A percentile compares a stretch with the other conserved stretches of the same genome.
Evolutionary conservation across 2,329 filamentous ascomycete species (phyloP).

Genomic region (Aspergillus sergii): DNA sequence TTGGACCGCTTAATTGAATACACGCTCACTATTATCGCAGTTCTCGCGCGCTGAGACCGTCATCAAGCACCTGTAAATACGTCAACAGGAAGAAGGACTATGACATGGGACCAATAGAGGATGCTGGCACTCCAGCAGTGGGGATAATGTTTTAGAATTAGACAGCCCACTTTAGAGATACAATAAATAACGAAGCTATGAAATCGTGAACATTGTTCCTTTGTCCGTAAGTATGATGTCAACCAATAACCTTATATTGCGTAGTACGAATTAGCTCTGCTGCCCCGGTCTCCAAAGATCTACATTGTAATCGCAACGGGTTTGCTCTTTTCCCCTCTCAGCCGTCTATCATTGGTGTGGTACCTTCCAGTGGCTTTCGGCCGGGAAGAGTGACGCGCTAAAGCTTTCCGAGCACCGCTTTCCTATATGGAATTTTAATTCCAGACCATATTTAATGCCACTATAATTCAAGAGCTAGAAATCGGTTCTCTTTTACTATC

Average conservation of each 20-base stretch:
- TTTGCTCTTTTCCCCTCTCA: neutral
- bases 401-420: conserved; percentile 15
- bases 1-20: neutral
- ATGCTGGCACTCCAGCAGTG: conserved; percentile 17
- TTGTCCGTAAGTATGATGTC: conserved; percentile 11
- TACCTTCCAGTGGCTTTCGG: conserved; percentile 14
- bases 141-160: conserved; percentile 25
- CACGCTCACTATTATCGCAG: conserved; percentile 23
- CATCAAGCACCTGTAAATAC: conserved; percentile 40
- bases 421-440: conserved; percentile 6
- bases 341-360: conserved; percentile 19
- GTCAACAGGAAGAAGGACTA: conserved; percentile 14
- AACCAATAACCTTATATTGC: conserved; percentile 2
- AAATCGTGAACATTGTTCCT: conserved; percentile 11
- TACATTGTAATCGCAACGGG: neutral
- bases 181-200: conserved; percentile 29
- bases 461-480: neutral
- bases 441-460: neutral
- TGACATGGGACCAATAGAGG: conserved; percentile 19
- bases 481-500: neutral
- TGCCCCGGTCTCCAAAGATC: conserved; percentile 21
- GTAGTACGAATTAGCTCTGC: conserved; percentile 13
- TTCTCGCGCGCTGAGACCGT: conserved; percentile 44
- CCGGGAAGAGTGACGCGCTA: conserved; percentile 27
- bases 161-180: conserved; percentile 24